Percentiles rank a stretch among this genome's conserved stretches.
phyloP scores from a whole-genome alignment of 2,329 filamentous ascomycete genomes.

The Zarea fungicola region DNA sequence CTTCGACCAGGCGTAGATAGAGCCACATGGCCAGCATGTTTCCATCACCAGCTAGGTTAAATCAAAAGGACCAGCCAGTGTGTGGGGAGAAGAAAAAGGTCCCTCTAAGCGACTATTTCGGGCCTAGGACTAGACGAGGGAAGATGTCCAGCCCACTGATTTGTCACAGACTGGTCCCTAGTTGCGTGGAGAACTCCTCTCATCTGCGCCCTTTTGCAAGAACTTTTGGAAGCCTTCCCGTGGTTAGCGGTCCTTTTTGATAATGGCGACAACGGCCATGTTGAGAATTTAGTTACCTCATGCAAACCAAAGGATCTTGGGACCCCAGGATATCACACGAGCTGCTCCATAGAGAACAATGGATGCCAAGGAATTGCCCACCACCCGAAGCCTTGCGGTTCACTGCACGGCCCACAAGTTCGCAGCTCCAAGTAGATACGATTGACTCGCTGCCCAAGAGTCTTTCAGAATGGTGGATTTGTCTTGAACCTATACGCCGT shows the following conservation, averaged over 20 bases:
- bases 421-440: no score
- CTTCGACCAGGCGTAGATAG: no score
- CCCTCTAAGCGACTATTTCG: neutral
- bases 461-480: neutral
- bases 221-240: slow-evolving; percentile 11
- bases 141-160: neutral
- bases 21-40: no score
- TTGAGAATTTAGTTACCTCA: no score
- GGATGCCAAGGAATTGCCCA: neutral
- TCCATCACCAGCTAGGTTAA: no score
- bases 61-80: no score
- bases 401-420: neutral
- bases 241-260: no score
- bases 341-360: no score
- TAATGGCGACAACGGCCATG: no score
- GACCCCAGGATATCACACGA: neutral
- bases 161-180: neutral
- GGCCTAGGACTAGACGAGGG: neutral
- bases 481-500: neutral
- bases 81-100: neutral
- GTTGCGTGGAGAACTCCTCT: neutral
- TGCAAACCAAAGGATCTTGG: neutral
- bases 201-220: neutral
- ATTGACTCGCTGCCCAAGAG: no score
- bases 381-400: neutral